Evolutionary conservation across 2,329 filamentous ascomycete species (phyloP).

Genomic region (Nemania diffusa): DNA sequence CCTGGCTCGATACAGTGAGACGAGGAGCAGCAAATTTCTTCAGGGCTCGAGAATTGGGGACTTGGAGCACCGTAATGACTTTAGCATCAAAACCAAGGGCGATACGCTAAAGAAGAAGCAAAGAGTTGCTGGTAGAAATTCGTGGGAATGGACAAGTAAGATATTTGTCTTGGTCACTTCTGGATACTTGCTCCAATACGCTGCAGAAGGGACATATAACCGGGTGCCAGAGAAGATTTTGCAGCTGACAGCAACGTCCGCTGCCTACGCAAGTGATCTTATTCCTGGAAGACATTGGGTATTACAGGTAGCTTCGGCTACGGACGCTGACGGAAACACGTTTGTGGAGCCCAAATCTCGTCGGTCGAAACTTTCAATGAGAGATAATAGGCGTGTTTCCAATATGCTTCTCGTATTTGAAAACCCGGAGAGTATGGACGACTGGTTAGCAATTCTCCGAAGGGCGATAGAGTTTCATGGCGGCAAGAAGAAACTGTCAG

Average conservation of each 20-base stretch:
- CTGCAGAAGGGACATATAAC: constrained; percentile 75
- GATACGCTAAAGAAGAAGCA: constrained; percentile 60
- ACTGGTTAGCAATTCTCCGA: constrained; percentile 76
- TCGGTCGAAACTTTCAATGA: constrained; percentile 72
- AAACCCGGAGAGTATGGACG: constrained; percentile 77
- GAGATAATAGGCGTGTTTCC: constrained; percentile 67
- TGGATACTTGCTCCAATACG: constrained; percentile 79
- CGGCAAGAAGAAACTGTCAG: constrained; percentile 71
- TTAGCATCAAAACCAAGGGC: constrained; percentile 48
- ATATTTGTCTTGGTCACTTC: constrained; percentile 77
- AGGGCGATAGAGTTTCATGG: constrained; percentile 76
- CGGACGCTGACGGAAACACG: constrained; percentile 66
- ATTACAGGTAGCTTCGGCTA: constrained; percentile 75
- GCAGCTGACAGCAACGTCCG: constrained; percentile 77
- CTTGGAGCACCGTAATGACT: constrained; percentile 45
- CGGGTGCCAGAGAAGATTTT: constrained; percentile 79
- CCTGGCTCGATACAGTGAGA: constrained; percentile 70
- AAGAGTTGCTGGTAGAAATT: constrained; percentile 55
- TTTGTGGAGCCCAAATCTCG: constrained; percentile 67
- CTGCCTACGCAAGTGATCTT: constrained; percentile 81
- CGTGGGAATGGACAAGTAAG: constrained; percentile 75
- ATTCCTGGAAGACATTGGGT: constrained; percentile 86
- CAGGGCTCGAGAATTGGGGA: constrained; percentile 45
- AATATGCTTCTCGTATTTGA: constrained; percentile 80
- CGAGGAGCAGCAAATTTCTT: constrained; percentile 56